These are phyloP conservation scores for Xylaria hypoxylon DNA, from an alignment of 2,329 filamentous ascomycete species.

Conservation along the genomic window DNA sequence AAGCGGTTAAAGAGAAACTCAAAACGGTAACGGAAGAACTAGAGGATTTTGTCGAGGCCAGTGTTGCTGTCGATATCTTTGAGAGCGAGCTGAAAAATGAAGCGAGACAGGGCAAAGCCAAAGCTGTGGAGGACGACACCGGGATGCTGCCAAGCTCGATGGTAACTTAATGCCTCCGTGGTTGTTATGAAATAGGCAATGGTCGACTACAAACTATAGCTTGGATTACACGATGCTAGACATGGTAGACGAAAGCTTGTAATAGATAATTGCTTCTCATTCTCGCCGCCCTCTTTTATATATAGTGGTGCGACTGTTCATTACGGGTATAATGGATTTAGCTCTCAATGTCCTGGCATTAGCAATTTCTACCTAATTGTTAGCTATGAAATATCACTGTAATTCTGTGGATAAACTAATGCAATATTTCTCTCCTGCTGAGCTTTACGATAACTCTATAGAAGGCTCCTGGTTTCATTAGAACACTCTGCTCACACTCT, in stretches of 20 bases:
- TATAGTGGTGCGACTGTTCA: too few species aligned
- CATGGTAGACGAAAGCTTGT: background rate
- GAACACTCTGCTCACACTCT: background rate
- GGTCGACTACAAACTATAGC: background rate
- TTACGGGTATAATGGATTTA: background rate
- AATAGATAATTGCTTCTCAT: conserved; percentile 18
- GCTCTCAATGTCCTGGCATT: background rate
- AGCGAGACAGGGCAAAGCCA: conserved; percentile 57
- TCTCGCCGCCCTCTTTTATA: background rate
- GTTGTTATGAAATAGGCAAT: background rate
- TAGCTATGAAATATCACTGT: too few species aligned
- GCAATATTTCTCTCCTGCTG: background rate
- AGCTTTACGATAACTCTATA: background rate
- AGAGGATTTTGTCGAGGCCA: conserved; percentile 94
- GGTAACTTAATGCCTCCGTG: conserved; percentile 19
- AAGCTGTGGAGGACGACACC: conserved; percentile 29
- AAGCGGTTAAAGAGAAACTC: conserved; percentile 92
- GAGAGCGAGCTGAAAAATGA: conserved; percentile 67
- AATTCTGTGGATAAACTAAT: too few species aligned
- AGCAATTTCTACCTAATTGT: too few species aligned
- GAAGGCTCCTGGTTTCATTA: background rate
- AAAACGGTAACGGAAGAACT: conserved; percentile 96
- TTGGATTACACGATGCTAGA: background rate
- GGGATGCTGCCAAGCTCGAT: conserved; percentile 13
- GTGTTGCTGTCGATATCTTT: conserved; percentile 83